Percentiles rank a stretch among this genome's conserved stretches.
These are phyloP conservation scores for Penicillium longicatenatum DNA, from an alignment of 495 filamentous ascomycete genomes.

Conservation along the genomic window DNA sequence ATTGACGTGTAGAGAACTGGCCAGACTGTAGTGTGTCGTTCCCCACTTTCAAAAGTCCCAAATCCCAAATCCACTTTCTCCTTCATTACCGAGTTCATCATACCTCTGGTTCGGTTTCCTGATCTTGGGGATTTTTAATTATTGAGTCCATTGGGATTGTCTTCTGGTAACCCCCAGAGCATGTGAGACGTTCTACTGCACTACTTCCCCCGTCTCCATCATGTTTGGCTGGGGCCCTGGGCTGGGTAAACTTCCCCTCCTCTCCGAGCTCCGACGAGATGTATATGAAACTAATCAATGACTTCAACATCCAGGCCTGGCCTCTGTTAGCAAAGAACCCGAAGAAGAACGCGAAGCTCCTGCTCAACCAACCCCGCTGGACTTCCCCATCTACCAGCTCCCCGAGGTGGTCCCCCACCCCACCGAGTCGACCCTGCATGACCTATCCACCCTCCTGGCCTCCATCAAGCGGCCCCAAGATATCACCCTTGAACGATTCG, in stretches of 20 bases:
- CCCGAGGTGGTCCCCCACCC: conserved; percentile 26
- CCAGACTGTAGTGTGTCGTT: not conserved
- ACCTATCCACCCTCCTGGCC: conserved; percentile 45
- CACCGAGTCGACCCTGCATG: conserved; percentile 31
- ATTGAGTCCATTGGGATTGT: conserved; percentile 2
- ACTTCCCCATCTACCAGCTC: conserved; percentile 50
- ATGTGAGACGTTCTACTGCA: conserved; percentile 12
- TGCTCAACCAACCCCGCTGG: conserved; percentile 46
- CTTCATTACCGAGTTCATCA: not conserved
- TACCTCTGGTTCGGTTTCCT: not conserved
- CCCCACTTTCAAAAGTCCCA: conserved; percentile 11
- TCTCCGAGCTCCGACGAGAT: not conserved
- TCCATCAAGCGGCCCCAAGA: conserved; percentile 56
- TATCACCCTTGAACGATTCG: conserved; percentile 50
- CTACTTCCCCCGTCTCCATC: conserved; percentile 5
- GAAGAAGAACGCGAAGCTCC: conserved; percentile 50
- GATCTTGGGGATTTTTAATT: not conserved
- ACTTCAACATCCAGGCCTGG: conserved; percentile 27
- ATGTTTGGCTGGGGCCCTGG: conserved; percentile 46
- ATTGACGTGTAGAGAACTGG: not conserved
- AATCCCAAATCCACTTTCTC: not conserved
- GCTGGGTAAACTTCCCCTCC: conserved; percentile 34
- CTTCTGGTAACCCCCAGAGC: conserved; percentile 11
- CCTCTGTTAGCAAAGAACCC: conserved; percentile 38
- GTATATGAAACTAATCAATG: not conserved